phyloP scores from a whole-genome alignment of 83 land plant species.

The Diphasiastrum complanatum region DNA sequence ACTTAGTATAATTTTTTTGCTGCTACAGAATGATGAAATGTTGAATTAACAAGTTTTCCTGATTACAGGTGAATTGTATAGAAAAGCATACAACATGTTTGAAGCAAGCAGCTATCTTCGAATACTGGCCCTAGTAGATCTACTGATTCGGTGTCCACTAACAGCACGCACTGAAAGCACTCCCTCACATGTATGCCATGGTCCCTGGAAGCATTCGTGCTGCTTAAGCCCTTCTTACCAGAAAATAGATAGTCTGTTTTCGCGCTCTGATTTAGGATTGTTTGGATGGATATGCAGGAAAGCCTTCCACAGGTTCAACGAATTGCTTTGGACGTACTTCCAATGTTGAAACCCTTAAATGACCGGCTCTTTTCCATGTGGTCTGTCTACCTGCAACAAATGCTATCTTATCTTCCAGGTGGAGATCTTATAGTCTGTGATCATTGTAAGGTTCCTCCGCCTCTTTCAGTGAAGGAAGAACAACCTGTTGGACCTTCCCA shows the following conservation, averaged over 20 bases:
- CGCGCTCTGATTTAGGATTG: neutral
- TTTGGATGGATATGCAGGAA: slow-evolving; percentile 33
- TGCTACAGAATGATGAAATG: neutral
- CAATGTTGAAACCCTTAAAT: slow-evolving; percentile 57
- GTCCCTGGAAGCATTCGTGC: neutral
- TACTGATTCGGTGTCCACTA: slow-evolving; percentile 38
- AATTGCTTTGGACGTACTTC: slow-evolving; percentile 64
- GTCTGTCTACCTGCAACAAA: slow-evolving; percentile 44
- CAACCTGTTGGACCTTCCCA: neutral
- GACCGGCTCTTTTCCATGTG: slow-evolving; percentile 53
- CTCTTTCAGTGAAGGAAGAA: slow-evolving; percentile 17
- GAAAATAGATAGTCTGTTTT: neutral
- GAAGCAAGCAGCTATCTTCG: slow-evolving; percentile 50
- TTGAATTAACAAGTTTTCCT: neutral
- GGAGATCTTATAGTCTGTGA: slow-evolving; percentile 22
- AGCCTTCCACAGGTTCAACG: slow-evolving; percentile 60
- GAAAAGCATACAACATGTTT: slow-evolving; percentile 68
- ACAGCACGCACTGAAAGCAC: slow-evolving; percentile 28
- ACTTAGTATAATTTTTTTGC: slow-evolving; percentile 5
- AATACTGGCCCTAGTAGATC: slow-evolving; percentile 45
- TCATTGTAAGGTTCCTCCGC: neutral
- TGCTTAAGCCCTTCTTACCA: neutral
- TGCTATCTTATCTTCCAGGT: slow-evolving; percentile 63
- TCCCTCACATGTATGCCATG: neutral
- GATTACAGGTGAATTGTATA: slow-evolving; percentile 73